These are phyloP conservation scores for Suillus luteus DNA, from an alignment of 768 basidiomycete species.

Conservation along the genomic window DNA sequence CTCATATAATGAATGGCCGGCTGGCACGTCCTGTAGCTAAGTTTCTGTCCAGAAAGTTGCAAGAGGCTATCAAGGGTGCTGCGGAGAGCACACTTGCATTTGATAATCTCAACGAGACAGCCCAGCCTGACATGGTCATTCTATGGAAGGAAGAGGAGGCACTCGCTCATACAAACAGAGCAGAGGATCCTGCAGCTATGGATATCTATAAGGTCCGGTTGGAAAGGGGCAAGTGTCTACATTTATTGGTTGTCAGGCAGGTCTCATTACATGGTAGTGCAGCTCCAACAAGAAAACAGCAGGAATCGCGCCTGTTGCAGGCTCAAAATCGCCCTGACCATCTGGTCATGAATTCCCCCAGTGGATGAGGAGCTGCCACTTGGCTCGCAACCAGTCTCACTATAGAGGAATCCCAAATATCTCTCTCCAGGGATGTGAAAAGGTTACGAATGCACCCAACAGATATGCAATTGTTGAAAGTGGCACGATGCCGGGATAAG, in stretches of 20 bases:
- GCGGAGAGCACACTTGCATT: not conserved
- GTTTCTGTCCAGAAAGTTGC: conserved; percentile 3
- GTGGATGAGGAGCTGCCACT: conserved; percentile 1
- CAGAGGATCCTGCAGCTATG: conserved; percentile 1
- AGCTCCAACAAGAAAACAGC: not conserved
- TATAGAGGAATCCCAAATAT: conserved; percentile 1
- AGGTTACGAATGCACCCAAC: not conserved
- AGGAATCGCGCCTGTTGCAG: not conserved
- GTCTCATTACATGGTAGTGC: not conserved
- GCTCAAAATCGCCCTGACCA: not conserved
- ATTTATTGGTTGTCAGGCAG: too few relatives aligned
- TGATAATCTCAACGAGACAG: not conserved
- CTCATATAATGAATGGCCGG: not conserved
- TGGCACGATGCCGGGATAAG: not conserved
- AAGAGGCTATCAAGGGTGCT: not conserved
- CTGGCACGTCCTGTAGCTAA: not conserved
- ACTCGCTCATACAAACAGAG: not conserved
- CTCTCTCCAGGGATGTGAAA: not conserved
- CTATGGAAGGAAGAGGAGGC: conserved; percentile 7
- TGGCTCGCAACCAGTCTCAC: conserved; percentile 6
- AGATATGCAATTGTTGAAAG: conserved; percentile 1
- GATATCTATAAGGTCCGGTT: not conserved
- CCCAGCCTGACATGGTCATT: not conserved
- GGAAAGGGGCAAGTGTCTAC: too few relatives aligned
- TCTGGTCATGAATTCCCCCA: not conserved